Conservation (phyloP, 768 basidiomycete species). For the Royoungia palumana region DNA sequence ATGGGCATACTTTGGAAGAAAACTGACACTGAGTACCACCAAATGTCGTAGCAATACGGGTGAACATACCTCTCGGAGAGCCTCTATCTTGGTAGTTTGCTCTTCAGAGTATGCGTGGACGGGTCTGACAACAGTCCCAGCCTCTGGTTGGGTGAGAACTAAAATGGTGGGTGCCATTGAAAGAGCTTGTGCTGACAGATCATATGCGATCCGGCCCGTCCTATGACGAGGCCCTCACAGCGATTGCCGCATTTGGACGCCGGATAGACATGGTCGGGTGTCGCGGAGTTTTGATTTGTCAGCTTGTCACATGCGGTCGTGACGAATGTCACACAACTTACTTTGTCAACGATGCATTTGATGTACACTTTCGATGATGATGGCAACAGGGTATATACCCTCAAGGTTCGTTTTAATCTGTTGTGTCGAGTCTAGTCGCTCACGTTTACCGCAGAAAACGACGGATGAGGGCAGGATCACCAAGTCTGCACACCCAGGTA, state of each 20-base stretch:
- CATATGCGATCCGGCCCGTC: too few species aligned
- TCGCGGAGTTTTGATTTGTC: constrained; percentile 19
- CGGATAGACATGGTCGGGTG: background rate
- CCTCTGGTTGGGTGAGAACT: constrained; percentile 55
- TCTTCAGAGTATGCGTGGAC: constrained; percentile 58
- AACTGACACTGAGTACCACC: background rate
- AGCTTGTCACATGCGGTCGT: background rate
- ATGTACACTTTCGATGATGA: constrained; percentile 85
- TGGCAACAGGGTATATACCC: constrained; percentile 86
- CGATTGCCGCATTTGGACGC: too few species aligned
- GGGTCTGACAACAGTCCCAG: constrained; percentile 51
- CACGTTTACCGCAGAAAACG: constrained; percentile 66
- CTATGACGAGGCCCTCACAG: too few species aligned
- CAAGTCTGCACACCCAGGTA: constrained; percentile 97
- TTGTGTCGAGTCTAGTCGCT: background rate
- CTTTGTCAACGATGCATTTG: constrained; percentile 83
- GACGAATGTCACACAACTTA: background rate
- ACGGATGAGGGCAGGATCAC: constrained; percentile 80
- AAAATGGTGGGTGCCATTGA: constrained; percentile 41
- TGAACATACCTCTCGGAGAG: constrained; percentile 52
- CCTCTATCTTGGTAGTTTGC: constrained; percentile 57
- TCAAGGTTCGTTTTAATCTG: constrained; percentile 62
- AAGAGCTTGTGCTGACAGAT: too few species aligned
- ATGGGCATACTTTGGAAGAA: constrained; percentile 54
- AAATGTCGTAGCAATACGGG: background rate